phyloP scores from a whole-genome alignment of 2,329 filamentous ascomycete species.

The Aspergillus texensis region DNA sequence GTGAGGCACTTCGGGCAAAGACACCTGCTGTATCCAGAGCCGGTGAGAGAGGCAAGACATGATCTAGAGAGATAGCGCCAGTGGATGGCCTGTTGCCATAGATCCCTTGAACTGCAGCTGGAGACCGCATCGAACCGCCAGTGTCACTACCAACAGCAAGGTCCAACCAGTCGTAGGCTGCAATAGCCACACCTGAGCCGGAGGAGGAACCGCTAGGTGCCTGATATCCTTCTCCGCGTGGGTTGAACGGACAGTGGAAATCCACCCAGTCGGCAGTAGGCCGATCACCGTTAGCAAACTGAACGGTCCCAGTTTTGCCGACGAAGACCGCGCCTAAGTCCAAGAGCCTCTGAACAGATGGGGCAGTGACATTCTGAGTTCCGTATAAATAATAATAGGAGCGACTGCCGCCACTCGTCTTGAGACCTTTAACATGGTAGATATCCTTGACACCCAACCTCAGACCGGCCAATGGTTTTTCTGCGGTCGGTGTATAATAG shows the following conservation, averaged over 20 bases:
- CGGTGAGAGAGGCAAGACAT: slow-evolving; percentile 30
- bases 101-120: slow-evolving; percentile 30
- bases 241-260: slow-evolving; percentile 42
- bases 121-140: slow-evolving; percentile 34
- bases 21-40: slow-evolving; percentile 34
- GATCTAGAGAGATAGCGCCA: slow-evolving; percentile 21
- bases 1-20: slow-evolving; percentile 29
- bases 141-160: slow-evolving; percentile 26
- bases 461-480: slow-evolving; percentile 60
- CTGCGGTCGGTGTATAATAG: slow-evolving; percentile 56
- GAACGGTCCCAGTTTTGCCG: slow-evolving; percentile 37
- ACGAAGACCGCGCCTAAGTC: slow-evolving; percentile 58
- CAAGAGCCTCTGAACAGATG: slow-evolving; percentile 58
- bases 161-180: slow-evolving; percentile 39
- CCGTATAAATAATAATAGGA: slow-evolving; percentile 60
- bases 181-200: slow-evolving; percentile 27
- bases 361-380: slow-evolving; percentile 49
- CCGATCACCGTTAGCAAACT: slow-evolving; percentile 38
- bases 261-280: slow-evolving; percentile 38
- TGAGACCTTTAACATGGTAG: slow-evolving; percentile 59
- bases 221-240: slow-evolving; percentile 40
- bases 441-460: slow-evolving; percentile 67
- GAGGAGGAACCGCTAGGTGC: slow-evolving; percentile 23
- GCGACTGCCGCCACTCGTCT: slow-evolving; percentile 60
- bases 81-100: slow-evolving; percentile 32